Percentiles rank a stretch among this genome's conserved stretches.
phyloP scores from a whole-genome alignment of 352 stramenopile genomes.

The Pythium graminicola region DNA sequence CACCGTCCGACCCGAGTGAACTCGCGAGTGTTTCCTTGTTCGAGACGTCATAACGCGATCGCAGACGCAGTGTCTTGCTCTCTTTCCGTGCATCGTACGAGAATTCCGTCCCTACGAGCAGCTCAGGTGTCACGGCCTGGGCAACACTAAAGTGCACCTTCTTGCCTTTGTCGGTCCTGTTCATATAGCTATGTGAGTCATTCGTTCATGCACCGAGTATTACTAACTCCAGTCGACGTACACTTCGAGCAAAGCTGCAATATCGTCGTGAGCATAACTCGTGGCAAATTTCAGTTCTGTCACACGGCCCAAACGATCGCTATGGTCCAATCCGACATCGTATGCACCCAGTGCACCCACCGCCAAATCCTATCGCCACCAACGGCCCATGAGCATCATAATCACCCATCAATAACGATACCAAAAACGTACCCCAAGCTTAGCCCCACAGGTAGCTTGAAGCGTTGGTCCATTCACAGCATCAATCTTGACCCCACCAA shows the following conservation, averaged over 20 bases:
- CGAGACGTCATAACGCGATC: constrained; percentile 47
- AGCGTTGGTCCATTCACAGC: constrained; percentile 73
- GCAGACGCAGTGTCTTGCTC: constrained; percentile 50
- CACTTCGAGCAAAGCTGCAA: constrained; percentile 66
- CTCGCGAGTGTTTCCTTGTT: constrained; percentile 40
- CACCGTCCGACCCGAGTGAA: constrained; percentile 68
- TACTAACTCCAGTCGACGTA: constrained; percentile 24
- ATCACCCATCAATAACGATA: too few relatives aligned
- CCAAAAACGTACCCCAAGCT: constrained; percentile 29
- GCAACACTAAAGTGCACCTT: constrained; percentile 54
- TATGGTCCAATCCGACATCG: constrained; percentile 74
- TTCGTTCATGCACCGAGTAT: too few relatives aligned
- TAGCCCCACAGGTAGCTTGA: constrained; percentile 45
- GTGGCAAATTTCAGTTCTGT: constrained; percentile 53
- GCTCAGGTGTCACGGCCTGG: constrained; percentile 43
- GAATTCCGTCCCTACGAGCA: constrained; percentile 61
- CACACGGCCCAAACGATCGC: constrained; percentile 55
- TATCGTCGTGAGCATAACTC: constrained; percentile 57
- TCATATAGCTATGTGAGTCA: too few relatives aligned
- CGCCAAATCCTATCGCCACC: constrained; percentile 23
- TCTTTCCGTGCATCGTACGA: constrained; percentile 63
- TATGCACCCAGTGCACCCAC: constrained; percentile 57
- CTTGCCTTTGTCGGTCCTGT: constrained; percentile 61
- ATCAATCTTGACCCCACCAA: constrained; percentile 67
- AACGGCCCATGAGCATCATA: not conserved